A percentile compares a stretch with the other conserved stretches of the same genome.
Evolutionary conservation across 257 asterid species (phyloP).

Genomic region (Lithospermum erythrorhizon): DNA sequence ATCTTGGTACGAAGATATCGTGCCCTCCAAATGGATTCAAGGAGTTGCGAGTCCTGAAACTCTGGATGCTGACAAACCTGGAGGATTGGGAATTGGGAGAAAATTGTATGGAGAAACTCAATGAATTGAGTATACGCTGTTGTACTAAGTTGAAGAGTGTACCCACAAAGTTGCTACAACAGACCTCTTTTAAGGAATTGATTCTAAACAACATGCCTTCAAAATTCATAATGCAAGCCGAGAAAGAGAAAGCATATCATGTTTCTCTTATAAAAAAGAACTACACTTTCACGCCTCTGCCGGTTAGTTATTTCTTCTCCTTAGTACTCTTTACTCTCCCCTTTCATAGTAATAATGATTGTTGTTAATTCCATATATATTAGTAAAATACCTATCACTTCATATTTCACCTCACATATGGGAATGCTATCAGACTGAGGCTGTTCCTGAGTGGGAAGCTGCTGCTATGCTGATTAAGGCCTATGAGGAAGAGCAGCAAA

Average conservation of each 20-base stretch:
- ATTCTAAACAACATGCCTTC: slow-evolving; percentile 19
- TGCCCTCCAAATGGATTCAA: slow-evolving; percentile 14
- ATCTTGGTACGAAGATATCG: slow-evolving; percentile 9
- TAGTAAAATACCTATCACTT: background rate
- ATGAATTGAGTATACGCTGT: slow-evolving; percentile 21
- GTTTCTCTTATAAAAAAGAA: slow-evolving; percentile 1
- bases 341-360: background rate
- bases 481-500: no score
- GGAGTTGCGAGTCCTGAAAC: slow-evolving; percentile 24
- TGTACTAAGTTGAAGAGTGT: slow-evolving; percentile 13
- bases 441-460: no score
- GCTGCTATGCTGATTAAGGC: no score
- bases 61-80: slow-evolving; percentile 24
- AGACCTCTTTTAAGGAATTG: slow-evolving; percentile 15
- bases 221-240: slow-evolving; percentile 1
- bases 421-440: background rate
- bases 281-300: slow-evolving; percentile 10
- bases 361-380: background rate
- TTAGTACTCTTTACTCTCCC: background rate
- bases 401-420: background rate
- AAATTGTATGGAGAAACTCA: slow-evolving; percentile 19
- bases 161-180: slow-evolving; percentile 9
- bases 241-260: background rate
- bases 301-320: slow-evolving; percentile 11
- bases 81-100: slow-evolving; percentile 22